Percentiles rank a stretch among this genome's conserved stretches.
Evolutionary conservation across 164 flowering plant species (phyloP).

Genomic region (Vitis rotundifolia): DNA sequence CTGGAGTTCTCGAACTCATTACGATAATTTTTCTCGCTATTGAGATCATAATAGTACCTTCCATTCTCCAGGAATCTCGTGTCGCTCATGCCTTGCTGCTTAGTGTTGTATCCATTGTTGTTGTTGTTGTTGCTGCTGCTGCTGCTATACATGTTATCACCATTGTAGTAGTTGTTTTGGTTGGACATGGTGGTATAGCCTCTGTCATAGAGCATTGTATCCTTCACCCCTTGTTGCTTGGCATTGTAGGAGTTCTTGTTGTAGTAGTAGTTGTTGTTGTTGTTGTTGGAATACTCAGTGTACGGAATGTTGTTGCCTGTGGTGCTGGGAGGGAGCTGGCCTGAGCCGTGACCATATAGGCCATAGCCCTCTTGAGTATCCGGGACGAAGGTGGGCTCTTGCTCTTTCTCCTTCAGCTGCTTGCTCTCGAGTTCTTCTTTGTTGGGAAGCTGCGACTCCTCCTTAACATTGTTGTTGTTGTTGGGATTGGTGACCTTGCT

Average conservation of each 20-base stretch:
- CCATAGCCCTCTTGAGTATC: conserved; percentile 48
- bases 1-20: conserved; percentile 15
- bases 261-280: conserved; percentile 1
- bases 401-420: conserved; percentile 10
- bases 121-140: no score
- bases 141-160: conserved; percentile 2
- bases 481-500: conserved; percentile 38
- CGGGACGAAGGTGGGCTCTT: conserved; percentile 36
- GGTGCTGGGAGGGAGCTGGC: conserved; percentile 23
- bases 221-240: conserved; percentile 16
- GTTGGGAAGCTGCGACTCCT: not conserved
- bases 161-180: conserved; percentile 14
- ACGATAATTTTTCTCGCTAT: conserved; percentile 24
- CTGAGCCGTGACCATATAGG: conserved; percentile 47
- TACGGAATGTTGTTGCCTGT: conserved; percentile 3
- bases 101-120: not conserved
- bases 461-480: conserved; percentile 18
- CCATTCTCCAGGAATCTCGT: conserved; percentile 51
- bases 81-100: conserved; percentile 32
- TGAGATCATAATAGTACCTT: conserved; percentile 43
- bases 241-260: conserved; percentile 14
- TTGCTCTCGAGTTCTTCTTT: conserved; percentile 1
- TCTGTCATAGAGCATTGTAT: conserved; percentile 2
- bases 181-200: conserved; percentile 9
- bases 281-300: conserved; percentile 7